These are phyloP conservation scores for Tulasnella sp. DNA, from an alignment of 768 basidiomycete species.

Conservation along the genomic window DNA sequence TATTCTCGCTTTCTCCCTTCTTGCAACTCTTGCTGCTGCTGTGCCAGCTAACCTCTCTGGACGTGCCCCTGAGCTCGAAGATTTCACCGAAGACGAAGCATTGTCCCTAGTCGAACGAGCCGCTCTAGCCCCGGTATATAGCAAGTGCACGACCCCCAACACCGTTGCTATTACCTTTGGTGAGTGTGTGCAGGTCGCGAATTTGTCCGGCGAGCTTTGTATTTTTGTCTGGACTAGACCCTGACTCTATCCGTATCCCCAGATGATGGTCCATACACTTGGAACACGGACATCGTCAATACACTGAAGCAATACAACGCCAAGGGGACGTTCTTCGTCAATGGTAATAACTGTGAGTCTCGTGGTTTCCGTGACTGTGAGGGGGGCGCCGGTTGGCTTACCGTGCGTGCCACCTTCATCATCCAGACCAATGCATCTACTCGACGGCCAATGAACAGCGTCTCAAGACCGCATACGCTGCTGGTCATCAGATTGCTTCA, in stretches of 20 bases:
- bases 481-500: conserved; percentile 2
- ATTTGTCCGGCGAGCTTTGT: not conserved
- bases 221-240: not conserved
- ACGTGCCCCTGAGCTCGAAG: not conserved
- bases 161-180: conserved; percentile 3
- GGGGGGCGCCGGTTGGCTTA: not conserved
- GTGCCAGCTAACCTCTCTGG: not conserved
- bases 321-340: conserved; percentile 18
- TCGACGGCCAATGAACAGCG: not conserved
- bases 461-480: not conserved
- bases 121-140: not conserved
- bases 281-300: conserved; percentile 13
- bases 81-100: not conserved
- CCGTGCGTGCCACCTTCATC: not conserved
- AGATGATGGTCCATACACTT: conserved; percentile 28
- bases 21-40: not conserved
- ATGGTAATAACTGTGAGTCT: conserved; percentile 6
- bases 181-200: not conserved
- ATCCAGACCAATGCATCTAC: conserved; percentile 18
- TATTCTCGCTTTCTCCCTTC: not conserved
- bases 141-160: not conserved
- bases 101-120: not conserved
- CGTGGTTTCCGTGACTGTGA: not conserved
- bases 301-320: not conserved
- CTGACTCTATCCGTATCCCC: not conserved